Evolutionary conservation across 2,329 filamentous ascomycete species (phyloP).

Genomic region (Coniochaeta pulveracea): DNA sequence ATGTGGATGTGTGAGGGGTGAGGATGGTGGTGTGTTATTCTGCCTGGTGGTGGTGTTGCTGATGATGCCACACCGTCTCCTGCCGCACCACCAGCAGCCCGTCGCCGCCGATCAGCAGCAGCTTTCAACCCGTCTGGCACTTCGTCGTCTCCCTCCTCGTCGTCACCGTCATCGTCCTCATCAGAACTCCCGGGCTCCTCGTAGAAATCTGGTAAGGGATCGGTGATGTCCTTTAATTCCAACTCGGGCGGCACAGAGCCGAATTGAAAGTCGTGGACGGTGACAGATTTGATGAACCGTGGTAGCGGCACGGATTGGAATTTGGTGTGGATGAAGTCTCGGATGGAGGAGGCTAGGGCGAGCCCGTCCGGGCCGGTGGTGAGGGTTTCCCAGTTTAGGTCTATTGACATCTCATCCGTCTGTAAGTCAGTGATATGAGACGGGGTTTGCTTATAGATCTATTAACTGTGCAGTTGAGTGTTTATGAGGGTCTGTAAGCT

Average conservation of each 20-base stretch:
- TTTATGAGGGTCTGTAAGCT: no score
- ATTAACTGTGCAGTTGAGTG: no score
- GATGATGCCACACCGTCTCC: constrained; percentile 2
- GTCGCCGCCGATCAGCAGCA: constrained; percentile 10
- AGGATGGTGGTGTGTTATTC: constrained; percentile 8
- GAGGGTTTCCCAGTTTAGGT: constrained; percentile 91
- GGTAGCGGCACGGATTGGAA: constrained; percentile 89
- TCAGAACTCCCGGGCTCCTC: constrained; percentile 54
- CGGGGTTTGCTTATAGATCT: no score
- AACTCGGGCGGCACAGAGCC: constrained; percentile 72
- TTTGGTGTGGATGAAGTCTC: constrained; percentile 87
- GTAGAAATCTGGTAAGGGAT: constrained; percentile 93
- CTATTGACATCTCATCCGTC: constrained; percentile 80
- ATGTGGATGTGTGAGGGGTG: constrained; percentile 26
- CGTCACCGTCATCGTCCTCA: constrained; percentile 40
- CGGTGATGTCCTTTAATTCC: constrained; percentile 92
- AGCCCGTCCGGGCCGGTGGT: constrained; percentile 81
- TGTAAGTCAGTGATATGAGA: not conserved
- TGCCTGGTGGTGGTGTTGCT: not conserved
- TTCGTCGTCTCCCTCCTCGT: constrained; percentile 27
- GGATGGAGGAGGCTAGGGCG: constrained; percentile 74
- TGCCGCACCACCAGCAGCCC: constrained; percentile 9
- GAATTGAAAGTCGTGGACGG: constrained; percentile 90
- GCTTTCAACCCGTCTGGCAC: constrained; percentile 21
- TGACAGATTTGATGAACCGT: constrained; percentile 92